Conservation (phyloP, 2,329 filamentous ascomycete species). For the Cadophora luteo-olivacea region DNA sequence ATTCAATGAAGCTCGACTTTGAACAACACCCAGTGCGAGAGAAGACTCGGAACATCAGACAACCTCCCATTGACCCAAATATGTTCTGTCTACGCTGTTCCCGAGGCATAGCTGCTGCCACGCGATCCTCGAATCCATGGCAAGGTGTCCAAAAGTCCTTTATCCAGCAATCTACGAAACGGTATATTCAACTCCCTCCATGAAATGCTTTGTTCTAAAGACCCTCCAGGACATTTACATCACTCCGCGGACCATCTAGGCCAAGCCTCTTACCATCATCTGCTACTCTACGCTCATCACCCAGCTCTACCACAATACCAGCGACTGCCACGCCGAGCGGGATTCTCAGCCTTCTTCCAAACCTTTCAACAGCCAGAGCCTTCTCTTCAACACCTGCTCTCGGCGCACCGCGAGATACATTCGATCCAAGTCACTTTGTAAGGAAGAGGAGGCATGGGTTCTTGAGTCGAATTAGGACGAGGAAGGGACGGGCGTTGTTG, state of each 20-base stretch:
- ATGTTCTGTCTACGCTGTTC: conserved; percentile 44
- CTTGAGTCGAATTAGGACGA: conserved; percentile 43
- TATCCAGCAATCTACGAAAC: conserved; percentile 30
- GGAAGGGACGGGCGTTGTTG: conserved; percentile 43
- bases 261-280: conserved; percentile 38
- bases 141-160: conserved; percentile 22
- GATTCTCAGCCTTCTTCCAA: conserved; percentile 41
- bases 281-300: conserved; percentile 24
- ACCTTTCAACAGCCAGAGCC: conserved; percentile 43
- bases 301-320: not conserved
- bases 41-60: not conserved
- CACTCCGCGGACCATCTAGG: conserved; percentile 38
- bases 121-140: conserved; percentile 25
- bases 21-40: not conserved
- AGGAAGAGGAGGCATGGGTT: conserved; percentile 47
- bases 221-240: conserved; percentile 42
- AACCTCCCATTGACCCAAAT: conserved; percentile 28
- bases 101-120: conserved; percentile 33
- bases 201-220: conserved; percentile 18
- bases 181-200: conserved; percentile 29
- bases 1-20: conserved; percentile 11
- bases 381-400: conserved; percentile 42
- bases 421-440: conserved; percentile 46
- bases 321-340: conserved; percentile 8
- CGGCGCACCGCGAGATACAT: conserved; percentile 45